Percentiles rank a stretch among this genome's conserved stretches.
These are phyloP conservation scores for Picea glauca DNA, from an alignment of 75 land plant species.

Conservation along the genomic window DNA sequence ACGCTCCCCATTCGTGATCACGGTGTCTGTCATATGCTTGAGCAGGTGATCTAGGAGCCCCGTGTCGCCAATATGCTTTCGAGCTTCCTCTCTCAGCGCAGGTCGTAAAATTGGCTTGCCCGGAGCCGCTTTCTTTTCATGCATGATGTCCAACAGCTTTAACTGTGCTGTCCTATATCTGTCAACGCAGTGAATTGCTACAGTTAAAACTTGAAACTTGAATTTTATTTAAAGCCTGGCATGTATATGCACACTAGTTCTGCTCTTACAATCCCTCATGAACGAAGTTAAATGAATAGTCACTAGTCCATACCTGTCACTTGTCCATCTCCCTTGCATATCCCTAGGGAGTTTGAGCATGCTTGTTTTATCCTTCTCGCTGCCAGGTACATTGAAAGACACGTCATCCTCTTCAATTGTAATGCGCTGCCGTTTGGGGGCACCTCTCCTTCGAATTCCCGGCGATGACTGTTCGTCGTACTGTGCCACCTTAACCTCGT, in stretches of 20 bases:
- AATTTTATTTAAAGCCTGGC: background rate
- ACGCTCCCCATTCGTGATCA: constrained; percentile 56
- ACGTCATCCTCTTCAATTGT: background rate
- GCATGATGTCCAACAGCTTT: constrained; percentile 69
- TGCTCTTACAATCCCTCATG: background rate
- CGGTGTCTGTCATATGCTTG: constrained; percentile 88
- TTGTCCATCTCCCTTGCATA: constrained; percentile 57
- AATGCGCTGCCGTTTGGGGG: background rate
- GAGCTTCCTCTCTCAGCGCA: constrained; percentile 60
- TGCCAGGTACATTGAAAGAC: background rate
- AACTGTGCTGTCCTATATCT: constrained; percentile 76
- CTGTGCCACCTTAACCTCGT: background rate
- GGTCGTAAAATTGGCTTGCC: constrained; percentile 69
- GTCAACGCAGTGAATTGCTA: background rate
- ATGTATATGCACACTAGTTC: background rate
- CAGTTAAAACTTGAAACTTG: background rate
- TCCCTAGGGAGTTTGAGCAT: constrained; percentile 32
- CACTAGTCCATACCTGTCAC: constrained; percentile 27
- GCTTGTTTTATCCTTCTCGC: constrained; percentile 10
- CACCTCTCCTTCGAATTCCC: background rate
- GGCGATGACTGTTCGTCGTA: background rate
- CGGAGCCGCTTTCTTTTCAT: constrained; percentile 46
- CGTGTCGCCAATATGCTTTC: constrained; percentile 82
- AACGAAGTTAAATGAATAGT: background rate
- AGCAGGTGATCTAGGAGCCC: constrained; percentile 82